Base-by-base conservation (phyloP, 1,284 basidiomycete genomes). In the Ganoderma resinaceum region DNA sequence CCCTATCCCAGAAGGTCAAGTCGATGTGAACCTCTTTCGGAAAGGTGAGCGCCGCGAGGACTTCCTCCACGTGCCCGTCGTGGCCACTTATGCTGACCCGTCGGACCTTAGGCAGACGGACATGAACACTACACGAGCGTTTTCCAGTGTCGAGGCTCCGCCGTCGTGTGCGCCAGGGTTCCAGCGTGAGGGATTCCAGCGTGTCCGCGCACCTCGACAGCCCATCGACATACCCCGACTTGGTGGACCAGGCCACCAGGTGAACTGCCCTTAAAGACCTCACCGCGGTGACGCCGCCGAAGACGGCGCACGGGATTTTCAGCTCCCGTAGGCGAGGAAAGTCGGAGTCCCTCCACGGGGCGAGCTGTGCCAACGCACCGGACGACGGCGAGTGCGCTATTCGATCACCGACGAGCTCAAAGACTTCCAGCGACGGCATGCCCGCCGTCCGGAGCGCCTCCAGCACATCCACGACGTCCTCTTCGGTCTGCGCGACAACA, bases 11-110 rank as follows among this genome's bases (percentile, higher is more conserved):
- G 14, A 58, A 37, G 16, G 55, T 58, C 20, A 58, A 11, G 55
- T 37, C 33, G 18, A 37, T 8, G 20, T 23, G 55, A 11, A 58
- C 33, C 0, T 9, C 7, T 37, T 20, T 9, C 0, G 55, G 31
- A 11, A 58, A 58, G 31, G 55, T n/a, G 55, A 58, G 55, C 20
- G 20, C 9, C 55, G 55, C 55, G n/a, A 58, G 37, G n/a, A 31
- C 33, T 2, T 58, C 55, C 20, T 18, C 7, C 20, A 58, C 33
- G 9, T n/a, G 33, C 14, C 31, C n/a, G 11, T 1, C 33, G 33
- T 58, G 20, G 4, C 55, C 33, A 3, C 33, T 58, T 7, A 58
- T 58, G 33, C 20, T 37, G 31, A 58, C 16, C 33, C 23, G 20
- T 9, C 33, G 33, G 18, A 58, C 55, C 12, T n/a, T 58, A 11